A percentile compares a stretch with the other conserved stretches of the same genome.
phyloP scores from a whole-genome alignment of 2,329 filamentous ascomycete species.

The Diaporthe citriasiana region DNA sequence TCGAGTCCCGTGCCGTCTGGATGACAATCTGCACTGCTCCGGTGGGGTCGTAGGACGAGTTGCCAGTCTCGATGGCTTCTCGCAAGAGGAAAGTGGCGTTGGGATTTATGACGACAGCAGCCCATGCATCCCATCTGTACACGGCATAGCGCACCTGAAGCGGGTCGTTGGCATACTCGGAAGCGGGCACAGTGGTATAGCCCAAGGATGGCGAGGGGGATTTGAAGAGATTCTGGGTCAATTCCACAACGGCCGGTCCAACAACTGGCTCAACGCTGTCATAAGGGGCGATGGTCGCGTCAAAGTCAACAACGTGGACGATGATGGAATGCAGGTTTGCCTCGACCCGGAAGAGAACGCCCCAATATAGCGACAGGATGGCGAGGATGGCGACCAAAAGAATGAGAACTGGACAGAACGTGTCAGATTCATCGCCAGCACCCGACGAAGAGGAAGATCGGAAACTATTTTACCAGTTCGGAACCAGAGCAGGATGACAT shows the following conservation, averaged over 20 bases:
- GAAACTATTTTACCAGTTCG: conserved; percentile 45
- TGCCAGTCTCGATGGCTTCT: conserved; percentile 66
- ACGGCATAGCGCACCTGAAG: conserved; percentile 69
- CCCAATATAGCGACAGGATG: conserved; percentile 74
- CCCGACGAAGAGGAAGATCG: not conserved
- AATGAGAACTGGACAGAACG: conserved; percentile 55
- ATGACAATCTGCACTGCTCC: conserved; percentile 71
- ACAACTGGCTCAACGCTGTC: conserved; percentile 64
- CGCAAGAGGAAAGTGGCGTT: conserved; percentile 73
- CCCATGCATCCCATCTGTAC: conserved; percentile 71
- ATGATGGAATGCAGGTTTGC: conserved; percentile 62
- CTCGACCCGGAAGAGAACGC: conserved; percentile 65
- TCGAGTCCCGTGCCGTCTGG: conserved; percentile 69
- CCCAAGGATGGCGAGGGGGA: conserved; percentile 60
- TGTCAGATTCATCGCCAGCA: not conserved
- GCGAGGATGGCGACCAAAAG: conserved; percentile 69
- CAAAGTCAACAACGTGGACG: conserved; percentile 75
- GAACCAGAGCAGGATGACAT: conserved; percentile 48
- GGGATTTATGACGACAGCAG: conserved; percentile 72
- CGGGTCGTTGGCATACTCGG: conserved; percentile 69
- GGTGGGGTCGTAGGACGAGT: conserved; percentile 71
- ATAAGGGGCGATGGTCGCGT: conserved; percentile 68
- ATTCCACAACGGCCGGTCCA: conserved; percentile 65
- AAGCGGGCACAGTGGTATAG: conserved; percentile 62
- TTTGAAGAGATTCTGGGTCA: conserved; percentile 59